Base-by-base conservation (phyloP, 805 yeast genomes). In the Cyberlindnera japonica region DNA sequence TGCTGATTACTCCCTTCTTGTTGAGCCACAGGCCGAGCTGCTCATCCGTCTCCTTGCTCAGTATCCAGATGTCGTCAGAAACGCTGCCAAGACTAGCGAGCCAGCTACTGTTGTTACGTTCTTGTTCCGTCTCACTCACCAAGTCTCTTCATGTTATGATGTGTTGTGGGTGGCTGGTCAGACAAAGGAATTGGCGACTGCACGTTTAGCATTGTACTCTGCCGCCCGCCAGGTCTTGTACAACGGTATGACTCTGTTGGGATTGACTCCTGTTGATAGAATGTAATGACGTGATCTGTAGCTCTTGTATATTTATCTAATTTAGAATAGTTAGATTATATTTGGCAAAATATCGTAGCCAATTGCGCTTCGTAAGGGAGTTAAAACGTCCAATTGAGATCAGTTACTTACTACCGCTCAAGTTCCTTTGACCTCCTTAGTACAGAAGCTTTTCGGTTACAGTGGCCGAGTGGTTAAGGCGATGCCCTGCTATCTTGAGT, bases 261-360 rank as follows among this genome's bases (percentile, higher is more conserved):
- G 97, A 42, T 74, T 93, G 61, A 89, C 97, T 33, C 98, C 99
- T n/a, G 98, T 93, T 47, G 96, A 91, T 57, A 83, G 98, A 77
- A 91, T 91, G 98, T 91, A 29, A 45, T 11, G 15, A 18, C 10
- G 7, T 19, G 33, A 20, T 13, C 9, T 28, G 20, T 31, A n/a
- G n/a, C n/a, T 15, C 30, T 27, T 27, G 30, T 27, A 27, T 27
- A 27, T 27, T 27, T 27, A n/a, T n/a, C n/a, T n/a, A n/a, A n/a
- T n/a, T n/a, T n/a, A n/a, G n/a, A n/a, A n/a, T n/a, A n/a, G n/a
- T n/a, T n/a, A n/a, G n/a, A n/a, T n/a, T n/a, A n/a, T n/a, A n/a
- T n/a, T n/a, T n/a, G n/a, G n/a, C n/a, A n/a, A n/a, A n/a, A n/a
- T n/a, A n/a, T n/a, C n/a, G n/a, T n/a, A n/a, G n/a, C n/a, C n/a